Evolutionary conservation across 1,284 basidiomycete species (phyloP), one percentile per base, ranked within the genome.

Genomic region (Filobasidium uniguttulatum): DNA sequence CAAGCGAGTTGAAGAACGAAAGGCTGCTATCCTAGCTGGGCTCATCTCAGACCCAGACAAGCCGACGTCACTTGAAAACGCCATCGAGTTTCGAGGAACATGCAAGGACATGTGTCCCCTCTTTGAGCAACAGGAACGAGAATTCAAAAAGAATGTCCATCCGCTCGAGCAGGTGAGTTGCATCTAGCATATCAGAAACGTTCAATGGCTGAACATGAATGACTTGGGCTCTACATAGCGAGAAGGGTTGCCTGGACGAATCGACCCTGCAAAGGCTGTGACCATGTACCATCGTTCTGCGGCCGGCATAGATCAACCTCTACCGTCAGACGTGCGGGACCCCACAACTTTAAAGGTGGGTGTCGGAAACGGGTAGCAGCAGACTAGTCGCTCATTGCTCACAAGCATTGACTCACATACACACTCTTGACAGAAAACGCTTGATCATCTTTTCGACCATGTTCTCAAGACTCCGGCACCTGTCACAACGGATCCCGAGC

Each of bases 51-150:
- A 55, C 33, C 55, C 52, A 5, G 41, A 56, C 9, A 72, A 77
- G 4, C 73, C 71, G n/a, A 66, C 71, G 2, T 76, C 72, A 1
- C 58, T 75, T 25, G 72, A 74, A 52, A 72, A 70, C 1, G 90
- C 93, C 2, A 85, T 90, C 49, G 83, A 82, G 28, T 81, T 97
- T 60, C 77, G 85, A 12, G 93, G 93, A 17, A 91, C 86, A 1
- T 97, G 93, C 62, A 71, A 75, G 69, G 82, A 85, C 56, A 96
- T 97, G 89, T 97, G 93, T 65, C 86, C 89, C 5, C 81, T 84
- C 46, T 93, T 87, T 60, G 93, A 98, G 69, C 75, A 84, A 19
- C 89, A 93, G 64, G 78, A 89, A 59, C 77, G 93, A 40, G 88
- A 97, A 66, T 78, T 82, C 52, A 86, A 93, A 61, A 85, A 86